Conservation (phyloP, 495 filamentous ascomycete species). For the Zalerion maritima region DNA sequence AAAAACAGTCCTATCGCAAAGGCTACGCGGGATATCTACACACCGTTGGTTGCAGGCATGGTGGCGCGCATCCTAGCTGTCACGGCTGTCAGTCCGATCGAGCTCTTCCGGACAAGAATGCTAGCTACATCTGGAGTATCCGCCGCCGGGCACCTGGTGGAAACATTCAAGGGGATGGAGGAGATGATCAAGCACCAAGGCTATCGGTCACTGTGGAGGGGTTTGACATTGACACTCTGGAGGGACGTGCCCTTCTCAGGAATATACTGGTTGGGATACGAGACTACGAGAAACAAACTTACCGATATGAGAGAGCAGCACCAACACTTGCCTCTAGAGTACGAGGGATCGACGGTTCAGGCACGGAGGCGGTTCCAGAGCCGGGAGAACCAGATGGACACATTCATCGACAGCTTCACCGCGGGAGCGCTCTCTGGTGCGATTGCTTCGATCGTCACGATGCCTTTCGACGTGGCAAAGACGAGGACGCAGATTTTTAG, state of each 20-base stretch:
- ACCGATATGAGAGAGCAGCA: slow-evolving; percentile 44
- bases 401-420: slow-evolving; percentile 77
- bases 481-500: slow-evolving; percentile 75
- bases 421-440: slow-evolving; percentile 72
- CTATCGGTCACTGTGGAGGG: slow-evolving; percentile 79
- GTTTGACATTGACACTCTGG: slow-evolving; percentile 85
- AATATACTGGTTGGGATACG: slow-evolving; percentile 96
- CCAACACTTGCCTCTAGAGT: slow-evolving; percentile 13
- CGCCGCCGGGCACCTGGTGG: slow-evolving; percentile 39
- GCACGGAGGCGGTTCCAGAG: slow-evolving; percentile 33
- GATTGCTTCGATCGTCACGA: slow-evolving; percentile 77
- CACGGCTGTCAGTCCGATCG: slow-evolving; percentile 72
- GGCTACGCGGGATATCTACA: slow-evolving; percentile 47
- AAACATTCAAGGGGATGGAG: slow-evolving; percentile 57
- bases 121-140: slow-evolving; percentile 58
- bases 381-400: slow-evolving; percentile 45
- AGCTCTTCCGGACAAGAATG: slow-evolving; percentile 87
- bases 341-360: slow-evolving; percentile 16
- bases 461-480: slow-evolving; percentile 95
- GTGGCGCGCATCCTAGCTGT: slow-evolving; percentile 68
- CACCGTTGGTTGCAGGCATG: slow-evolving; percentile 67
- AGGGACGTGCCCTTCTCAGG: slow-evolving; percentile 93
- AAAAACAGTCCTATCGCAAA: slow-evolving; percentile 49
- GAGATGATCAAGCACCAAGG: slow-evolving; percentile 68
- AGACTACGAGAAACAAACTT: slow-evolving; percentile 53